Conservation (phyloP, 2,329 filamentous ascomycete genomes). For the Diaporthe sp. region DNA sequence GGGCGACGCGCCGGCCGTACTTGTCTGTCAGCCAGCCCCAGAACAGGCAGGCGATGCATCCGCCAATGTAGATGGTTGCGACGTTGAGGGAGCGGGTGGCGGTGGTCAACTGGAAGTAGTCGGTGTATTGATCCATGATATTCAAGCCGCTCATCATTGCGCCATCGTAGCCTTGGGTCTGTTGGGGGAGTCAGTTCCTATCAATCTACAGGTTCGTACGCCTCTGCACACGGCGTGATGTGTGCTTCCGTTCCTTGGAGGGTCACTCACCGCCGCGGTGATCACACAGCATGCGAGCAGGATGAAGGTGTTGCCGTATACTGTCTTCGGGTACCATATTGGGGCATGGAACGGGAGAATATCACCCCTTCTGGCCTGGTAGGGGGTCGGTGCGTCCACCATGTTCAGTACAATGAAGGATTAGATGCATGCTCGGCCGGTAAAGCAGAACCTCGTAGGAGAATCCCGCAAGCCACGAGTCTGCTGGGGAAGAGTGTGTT, state of each 20-base stretch:
- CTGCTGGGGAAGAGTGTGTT: neutral
- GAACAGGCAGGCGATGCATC: constrained; percentile 59
- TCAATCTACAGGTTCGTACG: neutral
- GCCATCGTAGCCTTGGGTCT: constrained; percentile 38
- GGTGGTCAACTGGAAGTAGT: constrained; percentile 68
- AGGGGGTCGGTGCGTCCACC: neutral
- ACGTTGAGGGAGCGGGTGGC: constrained; percentile 68
- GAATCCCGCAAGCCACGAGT: neutral
- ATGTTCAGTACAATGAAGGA: neutral
- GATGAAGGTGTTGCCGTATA: constrained; percentile 22
- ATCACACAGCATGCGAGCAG: constrained; percentile 33
- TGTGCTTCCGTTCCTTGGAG: neutral
- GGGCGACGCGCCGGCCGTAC: constrained; percentile 58
- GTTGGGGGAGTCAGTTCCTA: neutral
- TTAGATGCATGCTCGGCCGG: neutral
- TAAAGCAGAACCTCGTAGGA: neutral
- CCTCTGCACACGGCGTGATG: neutral
- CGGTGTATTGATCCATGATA: constrained; percentile 68
- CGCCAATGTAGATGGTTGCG: constrained; percentile 66
- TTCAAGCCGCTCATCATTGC: constrained; percentile 58
- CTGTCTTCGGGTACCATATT: constrained; percentile 14
- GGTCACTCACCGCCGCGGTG: constrained; percentile 30
- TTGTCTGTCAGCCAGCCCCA: constrained; percentile 59
- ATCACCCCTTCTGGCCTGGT: constrained; percentile 15
- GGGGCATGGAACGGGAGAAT: constrained; percentile 30